These are phyloP conservation scores for Porcisia hertigi DNA, from an alignment of 208 protist genomes.

Conservation along the genomic window DNA sequence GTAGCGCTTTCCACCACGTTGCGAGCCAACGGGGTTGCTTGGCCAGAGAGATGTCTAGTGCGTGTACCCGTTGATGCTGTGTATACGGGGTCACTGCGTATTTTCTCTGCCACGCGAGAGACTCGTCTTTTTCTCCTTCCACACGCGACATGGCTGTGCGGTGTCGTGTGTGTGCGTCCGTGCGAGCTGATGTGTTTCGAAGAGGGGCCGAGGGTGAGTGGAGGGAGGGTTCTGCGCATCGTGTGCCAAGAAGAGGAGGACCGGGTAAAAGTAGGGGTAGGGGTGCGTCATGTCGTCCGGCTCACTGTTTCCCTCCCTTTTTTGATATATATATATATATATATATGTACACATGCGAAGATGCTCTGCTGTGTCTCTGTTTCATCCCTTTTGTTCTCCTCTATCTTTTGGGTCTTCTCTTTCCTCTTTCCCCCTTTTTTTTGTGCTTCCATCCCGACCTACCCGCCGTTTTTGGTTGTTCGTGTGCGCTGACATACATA, in stretches of 20 bases:
- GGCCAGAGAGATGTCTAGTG: not conserved
- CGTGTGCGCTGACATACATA: no score
- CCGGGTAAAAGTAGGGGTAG: not conserved
- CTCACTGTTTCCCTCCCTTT: not conserved
- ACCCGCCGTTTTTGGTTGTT: no score
- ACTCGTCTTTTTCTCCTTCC: not conserved
- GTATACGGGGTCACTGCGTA: not conserved
- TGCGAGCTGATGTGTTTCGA: not conserved
- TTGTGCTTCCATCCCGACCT: no score
- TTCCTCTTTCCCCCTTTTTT: no score
- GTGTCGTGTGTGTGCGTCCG: not conserved
- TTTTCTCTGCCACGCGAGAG: not conserved
- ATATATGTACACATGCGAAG: no score
- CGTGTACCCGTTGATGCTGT: not conserved
- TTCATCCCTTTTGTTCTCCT: no score
- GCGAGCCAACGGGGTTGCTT: not conserved
- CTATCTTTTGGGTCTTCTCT: no score
- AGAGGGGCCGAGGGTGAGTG: not conserved
- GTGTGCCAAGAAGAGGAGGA: not conserved
- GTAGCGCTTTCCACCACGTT: not conserved
- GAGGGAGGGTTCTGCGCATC: not conserved
- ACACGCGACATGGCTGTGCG: not conserved
- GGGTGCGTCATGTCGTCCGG: not conserved
- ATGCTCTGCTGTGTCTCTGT: no score
- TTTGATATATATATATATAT: no score